Percentiles rank a stretch among this genome's conserved stretches.
Conservation (phyloP, 805 yeast species). For the Hanseniaspora clermontiae region DNA sequence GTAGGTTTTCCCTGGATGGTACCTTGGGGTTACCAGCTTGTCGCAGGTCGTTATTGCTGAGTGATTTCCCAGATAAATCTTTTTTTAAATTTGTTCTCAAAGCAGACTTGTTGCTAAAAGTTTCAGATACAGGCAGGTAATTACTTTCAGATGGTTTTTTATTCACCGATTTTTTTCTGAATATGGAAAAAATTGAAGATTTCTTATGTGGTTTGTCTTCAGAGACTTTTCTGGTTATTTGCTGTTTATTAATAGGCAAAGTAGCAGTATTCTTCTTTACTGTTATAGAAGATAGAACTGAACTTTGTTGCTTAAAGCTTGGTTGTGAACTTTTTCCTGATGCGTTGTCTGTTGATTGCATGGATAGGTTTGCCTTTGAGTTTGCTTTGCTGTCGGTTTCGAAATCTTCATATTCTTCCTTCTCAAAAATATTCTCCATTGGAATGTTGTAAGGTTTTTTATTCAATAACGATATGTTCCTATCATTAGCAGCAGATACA, state of each 20-base stretch:
- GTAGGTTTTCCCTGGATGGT: not conserved
- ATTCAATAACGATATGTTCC: slow-evolving; percentile 19
- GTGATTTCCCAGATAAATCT: not conserved
- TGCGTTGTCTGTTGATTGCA: not conserved
- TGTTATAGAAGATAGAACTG: not conserved
- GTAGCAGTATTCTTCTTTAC: not conserved
- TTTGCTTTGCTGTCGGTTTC: not conserved
- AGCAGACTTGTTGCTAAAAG: slow-evolving; percentile 5
- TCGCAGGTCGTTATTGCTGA: not conserved
- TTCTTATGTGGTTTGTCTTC: slow-evolving; percentile 6
- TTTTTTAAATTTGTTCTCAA: not conserved
- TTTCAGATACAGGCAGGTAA: slow-evolving; percentile 9
- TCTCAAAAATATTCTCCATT: slow-evolving; percentile 15
- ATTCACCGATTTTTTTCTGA: slow-evolving; percentile 6
- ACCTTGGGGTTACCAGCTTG: not conserved
- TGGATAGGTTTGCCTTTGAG: not conserved
- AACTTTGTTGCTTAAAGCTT: not conserved
- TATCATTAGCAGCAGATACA: slow-evolving; percentile 15
- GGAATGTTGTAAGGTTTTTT: slow-evolving; percentile 16
- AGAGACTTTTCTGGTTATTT: slow-evolving; percentile 14
- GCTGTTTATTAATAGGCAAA: slow-evolving; percentile 7
- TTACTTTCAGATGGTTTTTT: not conserved
- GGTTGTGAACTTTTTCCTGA: not conserved
- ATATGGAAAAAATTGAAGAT: slow-evolving; percentile 15
- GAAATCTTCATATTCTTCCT: slow-evolving; percentile 13